Evolutionary conservation across 495 filamentous ascomycete species (phyloP), one percentile per base, ranked within the genome.

Genomic region (Penicillium lividum): DNA sequence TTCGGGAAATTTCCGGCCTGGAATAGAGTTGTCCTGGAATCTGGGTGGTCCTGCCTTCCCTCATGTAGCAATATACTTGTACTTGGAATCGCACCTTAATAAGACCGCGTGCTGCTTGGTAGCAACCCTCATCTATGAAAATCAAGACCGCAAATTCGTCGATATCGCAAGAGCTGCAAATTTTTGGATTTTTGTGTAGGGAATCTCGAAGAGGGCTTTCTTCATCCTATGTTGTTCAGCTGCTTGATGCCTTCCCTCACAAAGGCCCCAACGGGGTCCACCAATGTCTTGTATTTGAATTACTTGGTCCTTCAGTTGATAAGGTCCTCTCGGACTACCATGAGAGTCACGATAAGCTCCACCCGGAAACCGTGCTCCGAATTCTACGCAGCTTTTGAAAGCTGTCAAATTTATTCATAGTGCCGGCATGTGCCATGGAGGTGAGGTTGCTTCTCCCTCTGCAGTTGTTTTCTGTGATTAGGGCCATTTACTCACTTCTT

Each of bases 261-360:
- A 8, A 71, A 48, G 77, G 77, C 6, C 75, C 72, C 1, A 80
- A 81, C 55, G 74, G 77, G 33, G 65, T 33, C 13, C 77, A 80
- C 55, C 64, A 71, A 63, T 81, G 77, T 59, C 67, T 80, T 34
- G 73, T 80, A 2, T 69, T 77, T 51, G 73, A 79, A 58, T 53
- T 77, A 18, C 65, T 79, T 40, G 74, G 78, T 6, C 76, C 76
- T 33, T 44, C 58, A 3, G 60, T 68, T 58, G 52, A 61, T 57
- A 27, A 56, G 4, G 60, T 69, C 51, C 48, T 58, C 9, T 29
- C 56, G 3, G 60, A 71, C 44, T 68, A 74, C 56, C 7, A 34
- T 61, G 55, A 56, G 30, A 10, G 16, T 16, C 15, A 31, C 30
- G 67, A 64, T 3, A 54, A 56, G n/a, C 60, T 74, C 27, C 27